phyloP scores from a whole-genome alignment of 2,329 filamentous ascomycete genomes.

The Cryphonectria radicalis region DNA sequence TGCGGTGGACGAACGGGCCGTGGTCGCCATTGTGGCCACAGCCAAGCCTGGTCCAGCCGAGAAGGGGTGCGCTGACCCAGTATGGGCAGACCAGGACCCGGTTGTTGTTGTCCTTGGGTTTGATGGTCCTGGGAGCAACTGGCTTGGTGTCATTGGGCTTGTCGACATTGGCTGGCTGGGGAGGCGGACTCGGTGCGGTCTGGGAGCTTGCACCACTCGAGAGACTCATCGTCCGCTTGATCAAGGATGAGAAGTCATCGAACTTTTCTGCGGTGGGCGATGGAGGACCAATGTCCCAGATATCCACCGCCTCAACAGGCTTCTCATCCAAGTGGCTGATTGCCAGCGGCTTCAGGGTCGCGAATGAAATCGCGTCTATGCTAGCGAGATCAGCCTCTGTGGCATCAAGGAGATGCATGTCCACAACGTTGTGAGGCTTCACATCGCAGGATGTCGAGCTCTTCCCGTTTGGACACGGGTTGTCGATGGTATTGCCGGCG shows the following conservation, averaged over 20 bases:
- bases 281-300: neutral
- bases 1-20: neutral
- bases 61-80: constrained; percentile 1
- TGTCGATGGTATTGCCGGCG: neutral
- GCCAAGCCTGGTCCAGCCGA: neutral
- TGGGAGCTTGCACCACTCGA: neutral
- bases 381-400: neutral
- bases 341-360: neutral
- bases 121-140: neutral
- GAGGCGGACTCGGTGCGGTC: neutral
- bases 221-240: neutral
- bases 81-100: neutral
- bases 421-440: neutral
- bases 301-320: neutral
- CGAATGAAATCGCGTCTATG: neutral
- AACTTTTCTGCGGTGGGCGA: neutral
- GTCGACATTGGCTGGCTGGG: neutral
- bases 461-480: neutral
- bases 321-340: neutral
- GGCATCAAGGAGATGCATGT: neutral
- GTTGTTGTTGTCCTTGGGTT: neutral
- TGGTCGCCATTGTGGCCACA: neutral
- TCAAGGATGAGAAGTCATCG: neutral
- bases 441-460: too few species aligned
- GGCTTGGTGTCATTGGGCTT: too few species aligned